A percentile compares a stretch with the other conserved stretches of the same genome.
phyloP scores from a whole-genome alignment of 1,284 basidiomycete species.

The Ustilago loliicola region DNA sequence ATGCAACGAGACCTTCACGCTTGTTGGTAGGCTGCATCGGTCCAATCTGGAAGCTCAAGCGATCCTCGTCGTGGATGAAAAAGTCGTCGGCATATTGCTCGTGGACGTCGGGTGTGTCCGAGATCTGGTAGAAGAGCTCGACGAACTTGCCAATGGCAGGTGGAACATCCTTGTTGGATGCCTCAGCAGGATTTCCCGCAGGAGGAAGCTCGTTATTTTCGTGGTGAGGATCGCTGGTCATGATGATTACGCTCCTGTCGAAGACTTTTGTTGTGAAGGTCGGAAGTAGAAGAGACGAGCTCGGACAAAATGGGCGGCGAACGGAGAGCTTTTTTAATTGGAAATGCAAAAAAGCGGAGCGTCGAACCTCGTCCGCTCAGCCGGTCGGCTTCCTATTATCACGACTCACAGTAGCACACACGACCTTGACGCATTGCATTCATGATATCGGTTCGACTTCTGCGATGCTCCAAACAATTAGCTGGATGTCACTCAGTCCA shows the following conservation, averaged over 20 bases:
- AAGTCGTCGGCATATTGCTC: constrained; percentile 43
- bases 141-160: constrained; percentile 40
- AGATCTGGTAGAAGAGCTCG: constrained; percentile 44
- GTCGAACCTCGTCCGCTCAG: background rate
- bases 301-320: background rate
- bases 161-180: constrained; percentile 36
- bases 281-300: background rate
- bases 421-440: too few species aligned
- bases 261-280: background rate
- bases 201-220: constrained; percentile 38
- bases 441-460: too few species aligned
- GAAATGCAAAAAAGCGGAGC: background rate
- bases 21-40: constrained; percentile 48
- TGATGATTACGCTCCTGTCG: background rate
- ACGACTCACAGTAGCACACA: too few species aligned
- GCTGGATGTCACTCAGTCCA: too few species aligned
- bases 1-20: constrained; percentile 36
- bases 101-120: constrained; percentile 48
- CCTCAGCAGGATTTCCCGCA: constrained; percentile 34
- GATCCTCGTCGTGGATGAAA: constrained; percentile 35
- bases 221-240: constrained; percentile 19
- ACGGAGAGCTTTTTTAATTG: background rate
- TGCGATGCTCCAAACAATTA: too few species aligned
- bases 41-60: constrained; percentile 53
- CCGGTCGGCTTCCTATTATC: background rate